These are phyloP conservation scores for Saccharomyces paradoxus DNA, from an alignment of 805 yeast genomes.

Conservation along the genomic window DNA sequence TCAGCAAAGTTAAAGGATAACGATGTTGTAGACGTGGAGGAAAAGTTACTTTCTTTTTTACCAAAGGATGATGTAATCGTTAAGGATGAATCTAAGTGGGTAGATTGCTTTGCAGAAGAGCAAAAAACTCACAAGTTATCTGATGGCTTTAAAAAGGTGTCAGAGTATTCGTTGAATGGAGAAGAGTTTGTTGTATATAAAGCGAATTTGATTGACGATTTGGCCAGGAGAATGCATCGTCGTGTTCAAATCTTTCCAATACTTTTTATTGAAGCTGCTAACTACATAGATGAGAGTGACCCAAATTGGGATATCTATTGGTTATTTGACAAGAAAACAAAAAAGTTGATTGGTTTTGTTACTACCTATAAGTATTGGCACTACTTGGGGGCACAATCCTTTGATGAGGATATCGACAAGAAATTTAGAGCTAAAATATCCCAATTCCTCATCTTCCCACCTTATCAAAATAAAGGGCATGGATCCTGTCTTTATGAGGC, in stretches of 20 bases:
- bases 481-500: constrained; percentile 61
- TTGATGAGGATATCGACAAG: constrained; percentile 36
- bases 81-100: constrained; percentile 65
- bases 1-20: constrained; percentile 42
- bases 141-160: constrained; percentile 27
- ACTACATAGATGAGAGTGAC: constrained; percentile 72
- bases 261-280: constrained; percentile 88
- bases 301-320: constrained; percentile 73
- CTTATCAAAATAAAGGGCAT: constrained; percentile 63
- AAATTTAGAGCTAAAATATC: constrained; percentile 65
- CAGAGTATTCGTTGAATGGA: constrained; percentile 30
- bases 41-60: constrained; percentile 46
- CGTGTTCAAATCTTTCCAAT: constrained; percentile 74
- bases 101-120: constrained; percentile 44
- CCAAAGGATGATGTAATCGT: constrained; percentile 50
- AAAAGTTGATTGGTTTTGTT: constrained; percentile 62
- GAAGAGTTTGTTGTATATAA: constrained; percentile 46
- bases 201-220: constrained; percentile 20
- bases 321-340: constrained; percentile 31
- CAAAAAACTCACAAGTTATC: constrained; percentile 37
- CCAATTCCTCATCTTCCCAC: constrained; percentile 80
- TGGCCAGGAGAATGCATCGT: constrained; percentile 47
- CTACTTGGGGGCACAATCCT: constrained; percentile 46
- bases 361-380: constrained; percentile 82
- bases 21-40: constrained; percentile 52